phyloP scores from a whole-genome alignment of 805 yeast genomes.

The Starmerella floris region DNA sequence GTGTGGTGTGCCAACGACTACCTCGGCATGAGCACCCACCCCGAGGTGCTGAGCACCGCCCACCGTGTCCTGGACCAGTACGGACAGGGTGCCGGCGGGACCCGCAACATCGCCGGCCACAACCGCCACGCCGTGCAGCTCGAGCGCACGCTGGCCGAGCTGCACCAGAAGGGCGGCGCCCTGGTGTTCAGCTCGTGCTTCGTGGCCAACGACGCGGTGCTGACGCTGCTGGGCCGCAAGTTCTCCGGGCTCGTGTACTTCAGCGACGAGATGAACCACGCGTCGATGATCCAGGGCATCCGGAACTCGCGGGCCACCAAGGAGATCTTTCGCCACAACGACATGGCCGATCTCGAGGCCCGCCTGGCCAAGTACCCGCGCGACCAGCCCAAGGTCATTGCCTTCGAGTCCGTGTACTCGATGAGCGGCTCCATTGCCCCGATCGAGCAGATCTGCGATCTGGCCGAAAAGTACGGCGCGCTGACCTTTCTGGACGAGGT shows the following conservation, averaged over 20 bases:
- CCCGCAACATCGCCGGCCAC: slow-evolving; percentile 97
- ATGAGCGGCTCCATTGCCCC: slow-evolving; percentile 98
- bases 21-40: slow-evolving; percentile 83
- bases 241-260: slow-evolving; percentile 81
- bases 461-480: slow-evolving; percentile 97
- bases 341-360: slow-evolving; percentile 68
- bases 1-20: slow-evolving; percentile 99
- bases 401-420: slow-evolving; percentile 93
- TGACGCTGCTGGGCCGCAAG: slow-evolving; percentile 81
- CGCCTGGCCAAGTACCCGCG: slow-evolving; percentile 68
- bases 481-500: slow-evolving; percentile 95
- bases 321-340: slow-evolving; percentile 84
- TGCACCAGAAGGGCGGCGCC: slow-evolving; percentile 91
- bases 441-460: slow-evolving; percentile 78
- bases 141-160: slow-evolving; percentile 75
- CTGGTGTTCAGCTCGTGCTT: slow-evolving; percentile 90
- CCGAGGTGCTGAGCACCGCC: slow-evolving; percentile 61
- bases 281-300: slow-evolving; percentile 95
- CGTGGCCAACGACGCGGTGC: slow-evolving; percentile 92
- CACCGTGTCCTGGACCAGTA: slow-evolving; percentile 67
- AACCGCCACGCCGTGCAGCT: slow-evolving; percentile 76
- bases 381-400: slow-evolving; percentile 85
- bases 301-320: slow-evolving; percentile 78
- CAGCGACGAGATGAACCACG: slow-evolving; percentile 88
- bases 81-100: slow-evolving; percentile 99